Conservation (phyloP, 768 basidiomycete genomes). For the Imleria badia region DNA sequence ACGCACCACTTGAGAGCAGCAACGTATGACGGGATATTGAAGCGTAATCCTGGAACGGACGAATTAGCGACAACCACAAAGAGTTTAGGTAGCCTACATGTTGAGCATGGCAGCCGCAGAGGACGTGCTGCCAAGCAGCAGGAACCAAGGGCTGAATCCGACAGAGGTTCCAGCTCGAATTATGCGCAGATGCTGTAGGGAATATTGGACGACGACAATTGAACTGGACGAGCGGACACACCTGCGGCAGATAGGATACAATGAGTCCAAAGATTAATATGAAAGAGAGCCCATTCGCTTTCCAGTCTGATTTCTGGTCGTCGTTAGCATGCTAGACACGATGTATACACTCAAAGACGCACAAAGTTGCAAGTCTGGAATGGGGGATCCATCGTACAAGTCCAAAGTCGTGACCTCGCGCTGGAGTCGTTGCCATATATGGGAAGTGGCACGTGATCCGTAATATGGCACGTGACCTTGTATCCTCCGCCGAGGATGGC, state of each 20-base stretch:
- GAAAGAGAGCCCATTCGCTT: constrained; percentile 59
- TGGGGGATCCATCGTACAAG: neutral
- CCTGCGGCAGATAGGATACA: constrained; percentile 84
- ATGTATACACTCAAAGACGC: neutral
- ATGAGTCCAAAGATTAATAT: constrained; percentile 71
- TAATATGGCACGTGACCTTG: neutral
- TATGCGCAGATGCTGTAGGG: constrained; percentile 72
- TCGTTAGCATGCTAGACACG: neutral
- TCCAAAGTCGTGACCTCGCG: too few species aligned
- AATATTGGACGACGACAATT: neutral
- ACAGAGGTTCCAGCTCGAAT: constrained; percentile 75
- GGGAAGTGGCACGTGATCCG: neutral
- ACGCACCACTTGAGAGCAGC: constrained; percentile 77
- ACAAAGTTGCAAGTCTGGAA: constrained; percentile 19
- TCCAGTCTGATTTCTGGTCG: constrained; percentile 68
- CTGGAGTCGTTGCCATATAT: too few species aligned
- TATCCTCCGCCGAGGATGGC: neutral
- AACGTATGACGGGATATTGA: constrained; percentile 79
- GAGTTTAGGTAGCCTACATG: constrained; percentile 46
- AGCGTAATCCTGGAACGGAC: constrained; percentile 62
- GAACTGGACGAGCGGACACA: constrained; percentile 23
- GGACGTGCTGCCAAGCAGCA: constrained; percentile 85
- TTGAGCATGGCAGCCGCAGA: constrained; percentile 83
- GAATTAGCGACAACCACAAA: neutral
- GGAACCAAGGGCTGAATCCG: constrained; percentile 90